Evolutionary conservation across 495 filamentous ascomycete species (phyloP), one percentile per base, ranked within the genome.

Genomic region (Sordaria brevicollis): DNA sequence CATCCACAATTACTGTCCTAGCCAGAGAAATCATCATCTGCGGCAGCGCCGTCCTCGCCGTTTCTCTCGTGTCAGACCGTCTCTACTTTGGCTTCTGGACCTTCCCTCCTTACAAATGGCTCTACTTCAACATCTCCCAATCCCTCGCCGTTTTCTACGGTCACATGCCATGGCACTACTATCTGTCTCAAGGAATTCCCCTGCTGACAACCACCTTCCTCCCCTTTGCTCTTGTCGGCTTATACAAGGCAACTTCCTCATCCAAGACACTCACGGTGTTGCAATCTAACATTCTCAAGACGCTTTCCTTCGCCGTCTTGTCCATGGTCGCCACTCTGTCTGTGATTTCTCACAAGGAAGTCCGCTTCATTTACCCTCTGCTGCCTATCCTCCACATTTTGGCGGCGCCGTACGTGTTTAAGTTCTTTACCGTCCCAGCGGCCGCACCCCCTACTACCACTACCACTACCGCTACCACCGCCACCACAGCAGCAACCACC

Each of bases 351-450:
- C 95, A 99, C 82, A 99, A 99, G 80, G 95, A 99, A 86, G 91
- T 97, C 71, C 93, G 95, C 72, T 99, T 99, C 81, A 91, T 98
- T 72, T 97, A 97, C 76, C 96, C 95, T 5, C 86, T 98, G 41
- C 85, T 99, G 1, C 95, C 95, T 5, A 83, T 90, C 19, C 84
- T 99, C 15, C 93, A 97, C 77, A 83, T 96, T 71, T 83, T 98
- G 57, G 86, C 90, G 5, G 91, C 93, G 0, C 85, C 87, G 3
- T 85, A 89, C 21, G 79, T 92, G 25, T 81, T 86, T 4, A 80
- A 83, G 33, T 94, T 91, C 80, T 93, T 93, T 74, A 83, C 83
- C 38, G 79, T n/a, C 36, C 71, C 70, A 80, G 75, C 73, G 68
- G 37, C 68, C 67, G 66, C 69, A 35, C 41, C 69, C n/a, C 25